Evolutionary conservation across 768 basidiomycete genomes (phyloP).

Genomic region (Tylopilus felleus): DNA sequence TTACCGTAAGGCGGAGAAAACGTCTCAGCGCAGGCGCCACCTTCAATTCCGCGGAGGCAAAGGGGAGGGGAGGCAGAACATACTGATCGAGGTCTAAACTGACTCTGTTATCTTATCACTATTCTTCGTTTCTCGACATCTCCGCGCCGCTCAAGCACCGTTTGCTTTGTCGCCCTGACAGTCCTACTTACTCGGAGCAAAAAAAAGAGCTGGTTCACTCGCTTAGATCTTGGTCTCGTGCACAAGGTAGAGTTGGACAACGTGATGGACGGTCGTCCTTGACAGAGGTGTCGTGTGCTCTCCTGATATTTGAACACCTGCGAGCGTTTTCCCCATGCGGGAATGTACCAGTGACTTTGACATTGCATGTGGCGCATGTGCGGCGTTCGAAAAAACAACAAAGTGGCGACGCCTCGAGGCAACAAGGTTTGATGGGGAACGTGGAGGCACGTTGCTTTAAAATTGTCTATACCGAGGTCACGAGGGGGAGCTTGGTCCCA

Average conservation of each 20-base stretch:
- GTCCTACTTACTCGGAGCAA: not conserved
- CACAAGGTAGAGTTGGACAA: not conserved
- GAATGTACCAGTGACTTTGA: constrained; percentile 1
- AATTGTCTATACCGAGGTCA: constrained; percentile 6
- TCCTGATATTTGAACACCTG: constrained; percentile 15
- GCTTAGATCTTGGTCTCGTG: not conserved
- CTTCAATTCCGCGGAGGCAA: constrained; percentile 24
- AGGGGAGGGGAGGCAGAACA: not conserved
- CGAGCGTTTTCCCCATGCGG: constrained; percentile 9
- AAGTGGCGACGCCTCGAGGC: constrained; percentile 24
- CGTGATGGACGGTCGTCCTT: not conserved
- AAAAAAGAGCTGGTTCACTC: constrained; percentile 7
- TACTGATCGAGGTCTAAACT: constrained; percentile 12
- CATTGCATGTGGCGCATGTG: constrained; percentile 17
- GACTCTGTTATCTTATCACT: constrained; percentile 28
- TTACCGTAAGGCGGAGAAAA: constrained; percentile 6
- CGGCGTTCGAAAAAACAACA: constrained; percentile 10
- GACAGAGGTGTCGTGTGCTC: not conserved
- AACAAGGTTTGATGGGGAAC: constrained; percentile 27
- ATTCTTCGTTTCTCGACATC: constrained; percentile 7
- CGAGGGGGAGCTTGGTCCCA: constrained; percentile 2
- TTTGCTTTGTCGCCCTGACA: not conserved
- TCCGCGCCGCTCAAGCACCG: constrained; percentile 24
- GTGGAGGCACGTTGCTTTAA: constrained; percentile 1
- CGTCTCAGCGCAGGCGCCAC: not conserved